A percentile compares a stretch with the other conserved stretches of the same genome.
phyloP scores from a whole-genome alignment of 345 rosid species.

The Gossypium thurberi region DNA sequence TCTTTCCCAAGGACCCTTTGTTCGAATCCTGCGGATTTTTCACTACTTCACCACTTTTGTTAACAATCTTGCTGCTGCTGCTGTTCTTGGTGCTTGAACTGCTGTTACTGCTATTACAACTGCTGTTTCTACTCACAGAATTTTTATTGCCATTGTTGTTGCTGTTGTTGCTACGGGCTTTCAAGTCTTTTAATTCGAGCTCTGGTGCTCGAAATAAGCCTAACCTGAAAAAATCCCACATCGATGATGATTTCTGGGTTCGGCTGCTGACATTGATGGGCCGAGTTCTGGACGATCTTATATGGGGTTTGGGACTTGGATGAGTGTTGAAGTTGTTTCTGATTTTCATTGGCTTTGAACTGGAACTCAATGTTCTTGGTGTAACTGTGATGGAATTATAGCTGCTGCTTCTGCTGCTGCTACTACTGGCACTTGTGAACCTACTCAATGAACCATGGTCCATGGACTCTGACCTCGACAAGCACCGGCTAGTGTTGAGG shows the following conservation, averaged over 20 bases:
- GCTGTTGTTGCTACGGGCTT: conserved; percentile 24
- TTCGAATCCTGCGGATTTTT: conserved; percentile 7
- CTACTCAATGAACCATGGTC: conserved; percentile 28
- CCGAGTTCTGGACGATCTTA: conserved; percentile 34
- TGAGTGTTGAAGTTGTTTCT: conserved; percentile 42
- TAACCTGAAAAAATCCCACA: conserved; percentile 62
- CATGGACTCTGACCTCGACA: conserved; percentile 52
- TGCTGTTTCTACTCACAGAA: conserved; percentile 51
- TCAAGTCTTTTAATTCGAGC: conserved; percentile 51
- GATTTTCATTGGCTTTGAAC: conserved; percentile 27
- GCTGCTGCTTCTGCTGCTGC: conserved; percentile 42
- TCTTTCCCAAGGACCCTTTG: conserved; percentile 23
- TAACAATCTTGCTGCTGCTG: conserved; percentile 21
- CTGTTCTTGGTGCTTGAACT: conserved; percentile 32
- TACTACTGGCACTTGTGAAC: conserved; percentile 22
- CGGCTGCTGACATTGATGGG: conserved; percentile 22
- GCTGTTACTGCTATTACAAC: conserved; percentile 44
- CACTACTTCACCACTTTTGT: not conserved
- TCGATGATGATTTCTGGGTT: conserved; percentile 37
- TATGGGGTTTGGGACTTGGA: conserved; percentile 79
- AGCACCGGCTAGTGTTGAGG: conserved; percentile 17
- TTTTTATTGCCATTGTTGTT: conserved; percentile 20
- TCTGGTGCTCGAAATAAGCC: conserved; percentile 80
- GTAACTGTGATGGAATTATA: not conserved
- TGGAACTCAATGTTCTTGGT: not conserved